These are phyloP conservation scores for Zasmidium citrigriseum DNA, from an alignment of 2,329 filamentous ascomycete species.

Conservation along the genomic window DNA sequence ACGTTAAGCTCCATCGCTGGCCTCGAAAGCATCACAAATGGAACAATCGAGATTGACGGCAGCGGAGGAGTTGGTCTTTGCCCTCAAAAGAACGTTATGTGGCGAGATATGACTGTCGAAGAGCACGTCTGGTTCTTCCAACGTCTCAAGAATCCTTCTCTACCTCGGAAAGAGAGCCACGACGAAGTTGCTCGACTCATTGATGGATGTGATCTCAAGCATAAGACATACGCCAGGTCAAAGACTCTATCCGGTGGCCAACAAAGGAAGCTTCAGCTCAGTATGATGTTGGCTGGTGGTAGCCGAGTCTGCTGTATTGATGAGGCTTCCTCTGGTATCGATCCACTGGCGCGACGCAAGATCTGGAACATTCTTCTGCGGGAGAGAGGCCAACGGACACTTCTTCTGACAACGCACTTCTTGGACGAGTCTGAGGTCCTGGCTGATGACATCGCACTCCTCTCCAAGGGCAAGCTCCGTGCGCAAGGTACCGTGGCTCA, in stretches of 20 bases:
- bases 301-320: conserved; percentile 82
- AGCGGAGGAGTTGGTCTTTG: conserved; percentile 81
- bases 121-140: conserved; percentile 88
- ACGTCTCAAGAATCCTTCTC: conserved; percentile 60
- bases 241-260: conserved; percentile 84
- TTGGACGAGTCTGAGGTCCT: conserved; percentile 86
- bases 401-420: conserved; percentile 87
- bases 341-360: conserved; percentile 79
- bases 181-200: conserved; percentile 66
- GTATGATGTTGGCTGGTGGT: conserved; percentile 89
- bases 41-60: conserved; percentile 74
- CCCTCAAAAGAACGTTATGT: conserved; percentile 91
- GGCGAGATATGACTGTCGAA: conserved; percentile 82
- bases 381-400: conserved; percentile 75
- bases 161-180: conserved; percentile 51
- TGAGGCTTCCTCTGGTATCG: conserved; percentile 82
- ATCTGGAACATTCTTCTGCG: conserved; percentile 89
- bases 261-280: conserved; percentile 84
- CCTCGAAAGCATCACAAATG: conserved; percentile 73
- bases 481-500: conserved; percentile 80
- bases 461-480: conserved; percentile 78
- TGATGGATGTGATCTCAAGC: conserved; percentile 67
- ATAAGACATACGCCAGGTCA: conserved; percentile 69
- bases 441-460: conserved; percentile 80
- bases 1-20: conserved; percentile 87